Conservation (phyloP, 768 basidiomycete genomes). For the Nidularia pulvinata region DNA sequence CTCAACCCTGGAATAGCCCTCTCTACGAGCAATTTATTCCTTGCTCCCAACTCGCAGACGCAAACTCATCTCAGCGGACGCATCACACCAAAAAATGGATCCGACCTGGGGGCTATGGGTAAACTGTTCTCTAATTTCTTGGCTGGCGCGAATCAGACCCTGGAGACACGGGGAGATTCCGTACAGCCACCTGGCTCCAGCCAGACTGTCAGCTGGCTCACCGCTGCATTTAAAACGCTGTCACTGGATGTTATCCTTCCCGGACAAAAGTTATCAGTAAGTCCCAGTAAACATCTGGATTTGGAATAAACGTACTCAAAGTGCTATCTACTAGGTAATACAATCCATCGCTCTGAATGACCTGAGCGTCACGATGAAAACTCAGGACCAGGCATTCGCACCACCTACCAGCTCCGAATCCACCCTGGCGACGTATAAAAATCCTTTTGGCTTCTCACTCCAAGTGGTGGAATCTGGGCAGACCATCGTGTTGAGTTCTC, state of each 20-base stretch:
- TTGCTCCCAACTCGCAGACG: conserved; percentile 47
- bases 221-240: conserved; percentile 68
- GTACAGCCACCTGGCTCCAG: conserved; percentile 58
- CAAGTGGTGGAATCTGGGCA: conserved; percentile 60
- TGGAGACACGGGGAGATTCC: conserved; percentile 56
- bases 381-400: conserved; percentile 52
- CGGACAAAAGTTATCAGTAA: conserved; percentile 54
- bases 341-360: conserved; percentile 62
- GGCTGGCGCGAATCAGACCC: conserved; percentile 60
- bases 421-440: conserved; percentile 61
- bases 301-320: neutral
- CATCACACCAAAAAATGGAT: conserved; percentile 62
- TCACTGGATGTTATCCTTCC: conserved; percentile 61
- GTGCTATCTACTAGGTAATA: conserved; percentile 41
- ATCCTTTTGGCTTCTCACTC: conserved; percentile 77
- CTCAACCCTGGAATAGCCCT: conserved; percentile 39
- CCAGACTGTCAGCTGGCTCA: conserved; percentile 60
- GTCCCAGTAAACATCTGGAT: conserved; percentile 7
- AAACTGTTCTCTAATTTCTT: conserved; percentile 67
- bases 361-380: conserved; percentile 50
- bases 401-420: conserved; percentile 58
- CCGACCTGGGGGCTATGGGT: conserved; percentile 51
- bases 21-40: conserved; percentile 42
- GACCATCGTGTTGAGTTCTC: conserved; percentile 47
- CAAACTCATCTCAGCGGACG: conserved; percentile 59